A percentile compares a stretch with the other conserved stretches of the same genome.
phyloP scores from a whole-genome alignment of 2,329 filamentous ascomycete species.

The Pseudomassariella vexata region DNA sequence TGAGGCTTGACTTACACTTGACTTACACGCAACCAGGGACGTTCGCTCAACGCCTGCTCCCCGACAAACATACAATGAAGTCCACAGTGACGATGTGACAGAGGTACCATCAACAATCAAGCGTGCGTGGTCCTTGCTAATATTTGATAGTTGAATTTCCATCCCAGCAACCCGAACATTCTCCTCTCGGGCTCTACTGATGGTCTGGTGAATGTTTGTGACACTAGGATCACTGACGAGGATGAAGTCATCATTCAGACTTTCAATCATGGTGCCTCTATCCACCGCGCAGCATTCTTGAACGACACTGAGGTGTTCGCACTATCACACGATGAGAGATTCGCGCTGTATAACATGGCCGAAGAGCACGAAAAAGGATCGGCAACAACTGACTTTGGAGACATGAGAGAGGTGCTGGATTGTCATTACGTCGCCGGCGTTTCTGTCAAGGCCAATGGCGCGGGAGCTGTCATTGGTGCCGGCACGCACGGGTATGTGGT shows the following conservation, averaged over 20 bases:
- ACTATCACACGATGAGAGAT: constrained; percentile 71
- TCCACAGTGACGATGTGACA: constrained; percentile 64
- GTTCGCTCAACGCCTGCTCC: constrained; percentile 42
- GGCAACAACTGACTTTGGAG: constrained; percentile 56
- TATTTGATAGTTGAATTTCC: constrained; percentile 48
- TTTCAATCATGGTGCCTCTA: constrained; percentile 69
- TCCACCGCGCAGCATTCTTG: constrained; percentile 71
- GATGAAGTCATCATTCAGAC: constrained; percentile 74
- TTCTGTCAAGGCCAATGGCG: constrained; percentile 50
- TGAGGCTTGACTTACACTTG: not conserved
- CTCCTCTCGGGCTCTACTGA: constrained; percentile 76
- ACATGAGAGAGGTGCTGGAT: constrained; percentile 57
- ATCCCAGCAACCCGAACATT: constrained; percentile 53
- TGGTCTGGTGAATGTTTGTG: constrained; percentile 71
- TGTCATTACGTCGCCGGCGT: constrained; percentile 74
- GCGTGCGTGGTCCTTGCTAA: constrained; percentile 15
- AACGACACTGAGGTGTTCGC: constrained; percentile 61
- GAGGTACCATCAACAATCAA: too few relatives aligned
- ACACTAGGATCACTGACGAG: constrained; percentile 64
- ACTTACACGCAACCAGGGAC: constrained; percentile 41
- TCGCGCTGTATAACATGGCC: constrained; percentile 66
- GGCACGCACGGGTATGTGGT: constrained; percentile 60
- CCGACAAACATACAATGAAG: constrained; percentile 53
- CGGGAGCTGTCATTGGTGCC: constrained; percentile 55
- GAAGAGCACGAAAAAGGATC: constrained; percentile 57